Evolutionary conservation across 2,329 filamentous ascomycete genomes (phyloP).

Genomic region (Hypoxylon sp.): DNA sequence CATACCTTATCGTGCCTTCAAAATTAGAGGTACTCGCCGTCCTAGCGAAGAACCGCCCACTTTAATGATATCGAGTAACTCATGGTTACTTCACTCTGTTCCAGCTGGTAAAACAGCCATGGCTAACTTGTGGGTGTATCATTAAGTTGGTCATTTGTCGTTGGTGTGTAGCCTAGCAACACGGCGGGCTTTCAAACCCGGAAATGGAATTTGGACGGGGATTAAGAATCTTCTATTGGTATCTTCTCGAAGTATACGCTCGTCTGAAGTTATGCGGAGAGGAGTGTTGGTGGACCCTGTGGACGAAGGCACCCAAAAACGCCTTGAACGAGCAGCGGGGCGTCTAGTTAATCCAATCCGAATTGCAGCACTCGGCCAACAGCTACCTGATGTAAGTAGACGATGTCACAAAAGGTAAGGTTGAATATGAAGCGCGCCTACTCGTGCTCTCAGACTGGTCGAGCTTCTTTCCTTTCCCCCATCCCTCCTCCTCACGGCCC

Average conservation of each 20-base stretch:
- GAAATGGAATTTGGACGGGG: constrained; percentile 6
- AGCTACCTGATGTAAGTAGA: constrained; percentile 11
- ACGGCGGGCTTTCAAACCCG: constrained; percentile 10
- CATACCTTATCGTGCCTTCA: constrained; percentile 4
- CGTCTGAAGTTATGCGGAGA: constrained; percentile 7
- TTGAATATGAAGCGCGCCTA: constrained; percentile 35
- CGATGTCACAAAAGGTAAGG: constrained; percentile 26
- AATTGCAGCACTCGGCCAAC: constrained; percentile 7
- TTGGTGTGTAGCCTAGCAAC: constrained; percentile 12
- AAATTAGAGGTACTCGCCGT: background rate
- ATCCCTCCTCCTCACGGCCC: background rate
- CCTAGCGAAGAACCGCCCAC: background rate
- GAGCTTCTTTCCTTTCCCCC: background rate
- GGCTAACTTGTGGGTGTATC: background rate
- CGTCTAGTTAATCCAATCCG: constrained; percentile 34
- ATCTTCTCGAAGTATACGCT: constrained; percentile 14
- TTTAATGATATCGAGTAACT: constrained; percentile 7
- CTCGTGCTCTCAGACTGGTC: constrained; percentile 28
- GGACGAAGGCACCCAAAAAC: constrained; percentile 14
- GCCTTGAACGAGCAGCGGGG: constrained; percentile 8
- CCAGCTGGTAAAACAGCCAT: constrained; percentile 11
- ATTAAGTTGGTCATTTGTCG: constrained; percentile 2
- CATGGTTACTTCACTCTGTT: background rate
- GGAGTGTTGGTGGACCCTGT: constrained; percentile 21
- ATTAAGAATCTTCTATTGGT: constrained; percentile 5